phyloP scores from a whole-genome alignment of 495 filamentous ascomycete species.

The Bryoglossum gracile region DNA sequence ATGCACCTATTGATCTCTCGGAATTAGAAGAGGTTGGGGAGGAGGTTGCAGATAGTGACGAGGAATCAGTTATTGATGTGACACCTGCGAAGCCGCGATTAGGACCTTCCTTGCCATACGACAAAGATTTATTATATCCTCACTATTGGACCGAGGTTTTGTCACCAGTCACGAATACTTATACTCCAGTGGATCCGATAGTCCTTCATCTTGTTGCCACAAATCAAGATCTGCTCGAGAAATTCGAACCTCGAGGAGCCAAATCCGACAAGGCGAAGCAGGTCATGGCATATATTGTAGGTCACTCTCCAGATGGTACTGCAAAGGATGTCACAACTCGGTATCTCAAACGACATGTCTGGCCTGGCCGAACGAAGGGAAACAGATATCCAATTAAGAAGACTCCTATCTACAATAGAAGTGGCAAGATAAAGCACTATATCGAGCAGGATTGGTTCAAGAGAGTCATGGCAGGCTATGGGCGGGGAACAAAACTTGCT shows the following conservation, averaged over 20 bases:
- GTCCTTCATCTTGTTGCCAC: constrained; percentile 61
- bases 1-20: constrained; percentile 30
- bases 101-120: constrained; percentile 24
- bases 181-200: constrained; percentile 70
- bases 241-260: constrained; percentile 74
- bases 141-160: constrained; percentile 91
- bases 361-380: constrained; percentile 89
- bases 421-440: constrained; percentile 61
- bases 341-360: constrained; percentile 75
- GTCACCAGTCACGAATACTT: constrained; percentile 69
- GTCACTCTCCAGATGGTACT: constrained; percentile 74
- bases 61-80: constrained; percentile 36
- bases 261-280: constrained; percentile 82
- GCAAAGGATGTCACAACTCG: constrained; percentile 94
- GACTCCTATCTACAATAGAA: constrained; percentile 64
- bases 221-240: constrained; percentile 60
- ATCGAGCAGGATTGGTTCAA: constrained; percentile 85
- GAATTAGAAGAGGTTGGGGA: constrained; percentile 17
- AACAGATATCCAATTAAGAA: constrained; percentile 69
- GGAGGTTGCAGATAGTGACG: constrained; percentile 13
- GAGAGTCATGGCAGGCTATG: constrained; percentile 65
- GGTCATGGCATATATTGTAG: constrained; percentile 86
- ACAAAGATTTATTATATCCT: constrained; percentile 38
- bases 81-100: constrained; percentile 30
- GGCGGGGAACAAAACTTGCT: constrained; percentile 22